Base-by-base conservation (phyloP, 352 stramenopile genomes). In the Globisporangium paddicum region DNA sequence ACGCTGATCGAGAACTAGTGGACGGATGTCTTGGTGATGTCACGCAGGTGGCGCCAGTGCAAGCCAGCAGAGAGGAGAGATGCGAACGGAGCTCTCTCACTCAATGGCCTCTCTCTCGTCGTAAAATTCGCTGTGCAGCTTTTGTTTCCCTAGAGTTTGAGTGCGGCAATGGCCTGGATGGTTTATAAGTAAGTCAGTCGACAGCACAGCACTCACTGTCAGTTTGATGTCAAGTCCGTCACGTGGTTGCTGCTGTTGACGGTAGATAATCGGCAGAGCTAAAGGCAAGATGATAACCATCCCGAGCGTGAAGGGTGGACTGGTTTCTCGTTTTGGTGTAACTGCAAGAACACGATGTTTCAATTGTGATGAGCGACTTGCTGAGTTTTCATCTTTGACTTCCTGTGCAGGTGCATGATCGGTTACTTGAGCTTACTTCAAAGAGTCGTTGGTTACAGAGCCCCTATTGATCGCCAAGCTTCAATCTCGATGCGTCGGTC, bases 1-100 rank as follows among this genome's bases (percentile, higher is more conserved):
- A 67, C 75, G 30, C 70, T 91, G 30, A 87, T 67, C 54, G 83
- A 93, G 25, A 73, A 82, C 46, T 65, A 86, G 54, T 82, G 32
- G 23, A 21, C 28, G 30, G 32, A 10, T 14, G 18, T 38, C 35
- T 34, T 10, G n/a, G 16, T 40, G 5, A 49, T 34, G 46, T 49
- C 37, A 44, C 38, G 38, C 38, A 44, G 38, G 38, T 44, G 38
- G 19, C 38, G 37, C 28, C 28, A 25, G 2, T 1, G 53, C 40
- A 23, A 18, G 19, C 25, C 32, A 61, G 23, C 41, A 46, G 32
- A 49, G 25, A 42, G 25, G 34, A 40, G 53, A 51, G 23, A 32
- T 26, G 51, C 38, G 52, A 50, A 48, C 13, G 19, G 34, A 42
- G 21, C 51, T 46, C 21, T 50, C 48, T 55, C 19, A 26, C n/a